Evolutionary conservation across 1,139 yeast genomes (phyloP).

Genomic region (Casaregolazyma suthepensis): DNA sequence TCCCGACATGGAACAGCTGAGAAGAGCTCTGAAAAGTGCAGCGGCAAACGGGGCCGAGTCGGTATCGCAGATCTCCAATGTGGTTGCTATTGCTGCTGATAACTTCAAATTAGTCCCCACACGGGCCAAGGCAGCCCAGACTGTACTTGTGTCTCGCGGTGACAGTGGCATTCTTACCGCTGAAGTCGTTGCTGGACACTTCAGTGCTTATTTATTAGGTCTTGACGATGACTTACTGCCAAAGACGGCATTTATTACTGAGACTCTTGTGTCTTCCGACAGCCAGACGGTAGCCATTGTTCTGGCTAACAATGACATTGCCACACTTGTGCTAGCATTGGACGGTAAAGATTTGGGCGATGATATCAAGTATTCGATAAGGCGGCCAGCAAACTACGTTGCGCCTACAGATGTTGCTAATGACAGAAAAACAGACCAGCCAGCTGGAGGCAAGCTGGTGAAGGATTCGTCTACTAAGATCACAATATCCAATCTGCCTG

Average conservation of each 20-base stretch:
- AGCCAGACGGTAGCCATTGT: slow-evolving; percentile 40
- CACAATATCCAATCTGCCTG: slow-evolving; percentile 39
- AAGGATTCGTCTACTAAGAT: slow-evolving; percentile 34
- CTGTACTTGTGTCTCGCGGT: slow-evolving; percentile 42
- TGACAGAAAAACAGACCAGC: slow-evolving; percentile 18
- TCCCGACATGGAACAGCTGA: slow-evolving; percentile 26
- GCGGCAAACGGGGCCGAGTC: slow-evolving; percentile 5
- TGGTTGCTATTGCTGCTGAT: slow-evolving; percentile 8
- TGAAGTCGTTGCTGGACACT: slow-evolving; percentile 14
- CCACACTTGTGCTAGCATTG: slow-evolving; percentile 53
- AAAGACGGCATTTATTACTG: background rate
- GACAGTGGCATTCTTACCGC: slow-evolving; percentile 29
- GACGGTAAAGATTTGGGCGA: slow-evolving; percentile 35
- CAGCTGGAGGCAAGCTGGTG: slow-evolving; percentile 10
- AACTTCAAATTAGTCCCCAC: slow-evolving; percentile 15
- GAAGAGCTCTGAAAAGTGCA: slow-evolving; percentile 2
- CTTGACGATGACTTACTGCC: slow-evolving; percentile 12
- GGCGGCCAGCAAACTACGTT: slow-evolving; percentile 62
- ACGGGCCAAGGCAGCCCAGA: slow-evolving; percentile 37
- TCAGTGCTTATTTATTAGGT: slow-evolving; percentile 21
- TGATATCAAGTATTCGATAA: slow-evolving; percentile 30
- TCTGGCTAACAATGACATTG: slow-evolving; percentile 47
- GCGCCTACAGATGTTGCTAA: slow-evolving; percentile 32
- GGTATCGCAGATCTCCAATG: background rate
- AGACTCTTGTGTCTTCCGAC: slow-evolving; percentile 6